These are phyloP conservation scores for Penicillium soppii DNA, from an alignment of 495 filamentous ascomycete species.

Conservation along the genomic window DNA sequence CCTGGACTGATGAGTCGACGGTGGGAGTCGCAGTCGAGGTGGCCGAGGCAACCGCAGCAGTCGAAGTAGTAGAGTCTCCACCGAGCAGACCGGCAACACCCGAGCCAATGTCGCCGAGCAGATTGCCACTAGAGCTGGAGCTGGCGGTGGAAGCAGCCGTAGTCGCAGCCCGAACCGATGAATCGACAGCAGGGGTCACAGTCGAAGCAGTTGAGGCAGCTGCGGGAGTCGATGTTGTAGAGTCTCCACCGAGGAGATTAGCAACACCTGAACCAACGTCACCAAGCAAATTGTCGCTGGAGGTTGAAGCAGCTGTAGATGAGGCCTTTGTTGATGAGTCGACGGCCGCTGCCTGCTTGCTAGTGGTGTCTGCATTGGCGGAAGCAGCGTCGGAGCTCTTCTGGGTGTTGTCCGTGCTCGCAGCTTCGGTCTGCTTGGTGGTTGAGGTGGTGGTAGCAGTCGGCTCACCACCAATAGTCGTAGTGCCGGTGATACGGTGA, in stretches of 20 bases:
- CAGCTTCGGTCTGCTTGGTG: constrained; percentile 8
- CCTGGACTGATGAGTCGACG: background rate
- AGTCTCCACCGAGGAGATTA: background rate
- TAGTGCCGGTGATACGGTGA: constrained; percentile 14
- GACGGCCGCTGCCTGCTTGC: background rate
- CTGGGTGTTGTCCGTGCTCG: constrained; percentile 3
- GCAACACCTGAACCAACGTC: background rate
- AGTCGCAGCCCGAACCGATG: background rate
- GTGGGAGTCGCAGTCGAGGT: constrained; percentile 4
- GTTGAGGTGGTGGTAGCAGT: constrained; percentile 12
- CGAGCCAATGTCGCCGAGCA: background rate
- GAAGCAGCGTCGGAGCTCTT: constrained; percentile 9
- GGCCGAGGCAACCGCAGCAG: constrained; percentile 2
- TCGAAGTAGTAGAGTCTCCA: background rate
- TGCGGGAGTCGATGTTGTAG: background rate
- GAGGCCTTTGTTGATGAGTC: background rate
- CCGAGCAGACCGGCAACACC: background rate
- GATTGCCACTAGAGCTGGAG: background rate
- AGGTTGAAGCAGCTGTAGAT: background rate
- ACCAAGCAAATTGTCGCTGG: background rate
- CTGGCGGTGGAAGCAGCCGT: background rate
- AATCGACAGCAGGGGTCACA: background rate
- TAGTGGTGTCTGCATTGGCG: constrained; percentile 10
- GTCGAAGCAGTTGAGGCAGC: background rate
- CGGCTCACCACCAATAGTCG: constrained; percentile 21